These are phyloP conservation scores for Sphaerostilbella broomeana DNA, from an alignment of 2,329 filamentous ascomycete genomes.

Conservation along the genomic window DNA sequence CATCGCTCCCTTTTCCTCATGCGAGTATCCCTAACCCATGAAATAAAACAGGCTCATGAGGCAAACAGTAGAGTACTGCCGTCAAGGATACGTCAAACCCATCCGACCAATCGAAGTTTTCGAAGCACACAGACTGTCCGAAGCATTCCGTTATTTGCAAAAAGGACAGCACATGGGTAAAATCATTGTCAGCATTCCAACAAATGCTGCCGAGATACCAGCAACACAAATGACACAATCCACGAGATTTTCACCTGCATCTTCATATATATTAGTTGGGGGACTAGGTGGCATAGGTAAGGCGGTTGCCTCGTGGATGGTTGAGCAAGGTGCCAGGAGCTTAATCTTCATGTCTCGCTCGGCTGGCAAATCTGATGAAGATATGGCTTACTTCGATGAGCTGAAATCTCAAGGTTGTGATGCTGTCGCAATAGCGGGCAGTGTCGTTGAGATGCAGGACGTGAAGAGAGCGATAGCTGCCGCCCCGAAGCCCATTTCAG, in stretches of 20 bases:
- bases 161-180: constrained; percentile 18
- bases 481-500: constrained; percentile 26
- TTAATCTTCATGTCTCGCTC: constrained; percentile 13
- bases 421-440: constrained; percentile 1
- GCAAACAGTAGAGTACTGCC: constrained; percentile 1
- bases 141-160: constrained; percentile 19
- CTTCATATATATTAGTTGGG: constrained; percentile 25
- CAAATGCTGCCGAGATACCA: not conserved
- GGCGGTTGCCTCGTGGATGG: constrained; percentile 24
- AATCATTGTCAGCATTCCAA: constrained; percentile 30
- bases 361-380: constrained; percentile 3
- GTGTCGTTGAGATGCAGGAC: constrained; percentile 7
- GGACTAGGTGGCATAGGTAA: constrained; percentile 27
- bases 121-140: constrained; percentile 9
- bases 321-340: constrained; percentile 23
- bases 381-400: constrained; percentile 6
- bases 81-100: constrained; percentile 1
- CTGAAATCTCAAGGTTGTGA: constrained; percentile 10
- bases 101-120: constrained; percentile 14
- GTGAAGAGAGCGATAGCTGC: constrained; percentile 8
- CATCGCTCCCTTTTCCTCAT: too few relatives aligned
- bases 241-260: not conserved
- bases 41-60: not conserved
- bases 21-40: not conserved
- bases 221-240: not conserved